Base-by-base conservation (phyloP, 129 eudicot species). In the Escallonia herrerae region DNA sequence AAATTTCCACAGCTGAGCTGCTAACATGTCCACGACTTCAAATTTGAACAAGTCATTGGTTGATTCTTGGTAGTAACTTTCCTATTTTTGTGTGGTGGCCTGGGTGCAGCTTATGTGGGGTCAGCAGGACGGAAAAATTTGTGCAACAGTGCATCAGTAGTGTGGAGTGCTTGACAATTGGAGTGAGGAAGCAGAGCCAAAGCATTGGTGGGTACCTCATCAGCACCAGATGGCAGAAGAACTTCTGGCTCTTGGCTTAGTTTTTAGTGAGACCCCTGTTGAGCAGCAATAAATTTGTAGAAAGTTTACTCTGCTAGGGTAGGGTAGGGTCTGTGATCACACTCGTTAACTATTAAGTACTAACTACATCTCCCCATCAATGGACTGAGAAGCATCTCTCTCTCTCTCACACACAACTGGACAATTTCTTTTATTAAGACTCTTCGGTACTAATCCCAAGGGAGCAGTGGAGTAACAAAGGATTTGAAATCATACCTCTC, bases 211-310 rank as follows among this genome's bases (percentile, higher is more conserved):
- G 98, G 8, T 93, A 85, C 79, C 98, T 93, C 12, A 88, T 93
- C 74, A 93, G 95, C 90, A 91, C 98, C 11, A 79, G 91, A 76
- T 91, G 98, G 98, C 96, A 82, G 73, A 87, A 85, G 81, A 89
- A 91, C 69, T 91, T 91, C 82, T 91, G 95, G 97, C 90, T 91
- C 47, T 81, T 91, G 75, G 97, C 97, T 71, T 86, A 66, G 58
- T 42, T 39, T 62, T 52, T 67, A 51, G 33, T 7, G 5, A 11
- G 40, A 15, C 2, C 0, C 33, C 3, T 42, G 33, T 58, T n/a
- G 57, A 60, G 49, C 22, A 63, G 39, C 22, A 71, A 62, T 43
- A 5, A 33, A 40, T 43, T 7, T 37, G 41, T 49, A 58, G 54
- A 15, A 58, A 57, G 22, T 7, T 1, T 49, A 7, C 3, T 2